Percentiles rank a stretch among this genome's conserved stretches.
These are phyloP conservation scores for Pouteria glomerata DNA, from an alignment of 148 eudicot species.

Conservation along the genomic window DNA sequence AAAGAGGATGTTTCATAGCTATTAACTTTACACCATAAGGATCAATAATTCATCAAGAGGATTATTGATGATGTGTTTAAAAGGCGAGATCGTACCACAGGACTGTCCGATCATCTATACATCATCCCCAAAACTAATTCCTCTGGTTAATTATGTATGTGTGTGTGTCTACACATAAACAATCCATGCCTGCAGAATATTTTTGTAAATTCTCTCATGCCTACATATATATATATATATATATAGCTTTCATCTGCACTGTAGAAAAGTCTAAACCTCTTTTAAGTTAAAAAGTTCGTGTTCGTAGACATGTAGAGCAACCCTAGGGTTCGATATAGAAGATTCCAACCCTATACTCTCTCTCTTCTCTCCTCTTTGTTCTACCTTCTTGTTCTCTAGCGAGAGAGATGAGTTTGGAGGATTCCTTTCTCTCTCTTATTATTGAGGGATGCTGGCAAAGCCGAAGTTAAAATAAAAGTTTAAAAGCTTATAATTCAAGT, in stretches of 20 bases:
- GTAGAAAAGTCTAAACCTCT: background rate
- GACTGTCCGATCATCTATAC: background rate
- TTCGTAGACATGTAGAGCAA: background rate
- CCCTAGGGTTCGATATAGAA: background rate
- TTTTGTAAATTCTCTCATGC: no score
- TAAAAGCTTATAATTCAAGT: background rate
- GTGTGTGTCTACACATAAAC: no score
- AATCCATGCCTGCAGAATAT: no score
- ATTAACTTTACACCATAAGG: background rate
- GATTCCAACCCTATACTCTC: conserved; percentile 2
- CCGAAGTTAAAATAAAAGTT: background rate
- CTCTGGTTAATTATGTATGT: no score
- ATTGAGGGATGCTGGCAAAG: background rate
- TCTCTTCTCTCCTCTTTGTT: no score
- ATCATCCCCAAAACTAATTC: no score
- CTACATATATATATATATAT: no score
- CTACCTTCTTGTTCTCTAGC: conserved; percentile 4
- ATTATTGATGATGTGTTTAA: background rate
- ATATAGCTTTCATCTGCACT: background rate
- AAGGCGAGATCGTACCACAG: background rate
- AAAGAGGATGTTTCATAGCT: conserved; percentile 2
- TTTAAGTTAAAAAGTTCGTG: background rate
- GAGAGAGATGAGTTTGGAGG: background rate
- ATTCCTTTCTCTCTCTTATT: conserved; percentile 5
- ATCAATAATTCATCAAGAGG: background rate